Evolutionary conservation across 2,329 filamentous ascomycete species (phyloP), one percentile per base, ranked within the genome.

Genomic region (Beauveria sp.): DNA sequence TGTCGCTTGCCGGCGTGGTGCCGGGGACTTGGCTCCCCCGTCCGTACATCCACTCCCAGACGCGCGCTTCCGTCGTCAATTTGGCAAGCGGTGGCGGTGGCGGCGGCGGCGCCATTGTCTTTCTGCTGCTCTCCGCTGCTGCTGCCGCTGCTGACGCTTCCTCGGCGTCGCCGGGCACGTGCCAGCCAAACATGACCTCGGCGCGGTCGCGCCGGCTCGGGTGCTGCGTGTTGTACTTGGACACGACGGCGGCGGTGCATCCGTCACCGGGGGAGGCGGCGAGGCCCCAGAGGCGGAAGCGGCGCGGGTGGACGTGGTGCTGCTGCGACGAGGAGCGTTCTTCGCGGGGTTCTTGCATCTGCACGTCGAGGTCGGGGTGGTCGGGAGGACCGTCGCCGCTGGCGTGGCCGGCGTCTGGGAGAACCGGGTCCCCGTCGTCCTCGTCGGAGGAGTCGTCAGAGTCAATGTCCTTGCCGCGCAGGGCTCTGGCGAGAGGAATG

Each of bases 1-100:
- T 57, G 41, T 56, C 46, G 2, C 30, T 12, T 20, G 55, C 37
- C 24, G 18, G 10, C 30, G 61, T 55, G 34, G 56, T 60, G 4
- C 78, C 80, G 0, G 76, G 72, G 3, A 83, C 77, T 2, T 75
- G 72, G 0, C 75, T 71, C 0, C 79, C 80, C n/a, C 72, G 72
- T 20, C 80, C 82, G 65, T 85, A 85, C 78, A 85, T 82, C 77
- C 80, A 83, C 63, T 84, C 79, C 77, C 82, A 85, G 50, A 81
- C 73, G 43, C 73, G 72, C 0, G 77, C 83, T 68, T 86, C 83
- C 2, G 82, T 83, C n/a, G 80, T 80, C 22, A 81, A 69, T 2
- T 64, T 67, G 56, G 62, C 65, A 28, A 59, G 59, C 44, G 51
- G 20, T 16, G 30, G 10, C 9, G 24, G 12, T 4, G 16, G n/a